These are phyloP conservation scores for Lanmaoa pseudosensibilis DNA, from an alignment of 768 basidiomycete species.

Conservation along the genomic window DNA sequence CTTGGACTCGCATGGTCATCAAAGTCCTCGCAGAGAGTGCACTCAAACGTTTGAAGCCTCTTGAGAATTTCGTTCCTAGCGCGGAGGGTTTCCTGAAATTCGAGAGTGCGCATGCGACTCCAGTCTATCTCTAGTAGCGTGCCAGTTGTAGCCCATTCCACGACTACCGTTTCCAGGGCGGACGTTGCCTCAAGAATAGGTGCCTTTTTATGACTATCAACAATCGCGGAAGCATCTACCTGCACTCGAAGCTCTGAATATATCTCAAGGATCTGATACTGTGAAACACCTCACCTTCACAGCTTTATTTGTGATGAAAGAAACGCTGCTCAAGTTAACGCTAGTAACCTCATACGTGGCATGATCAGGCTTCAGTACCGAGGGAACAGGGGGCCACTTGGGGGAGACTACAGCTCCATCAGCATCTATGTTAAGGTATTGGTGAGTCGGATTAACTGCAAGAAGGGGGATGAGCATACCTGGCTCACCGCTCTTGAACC, in stretches of 20 bases:
- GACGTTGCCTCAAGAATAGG: conserved; percentile 57
- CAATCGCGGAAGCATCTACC: conserved; percentile 70
- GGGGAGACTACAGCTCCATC: conserved; percentile 64
- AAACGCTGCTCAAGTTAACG: conserved; percentile 72
- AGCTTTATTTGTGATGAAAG: conserved; percentile 64
- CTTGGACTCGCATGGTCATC: conserved; percentile 63
- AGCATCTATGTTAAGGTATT: conserved; percentile 45
- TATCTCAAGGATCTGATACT: neutral
- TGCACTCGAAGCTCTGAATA: conserved; percentile 30
- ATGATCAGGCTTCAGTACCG: conserved; percentile 46
- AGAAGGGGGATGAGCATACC: conserved; percentile 39
- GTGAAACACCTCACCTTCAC: conserved; percentile 76
- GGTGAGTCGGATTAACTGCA: neutral
- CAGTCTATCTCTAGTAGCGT: conserved; percentile 79
- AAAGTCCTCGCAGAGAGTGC: conserved; percentile 66
- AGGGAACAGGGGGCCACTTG: conserved; percentile 67
- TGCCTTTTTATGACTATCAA: conserved; percentile 63
- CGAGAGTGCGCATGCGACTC: conserved; percentile 77
- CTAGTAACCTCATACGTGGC: conserved; percentile 64
- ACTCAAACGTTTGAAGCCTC: conserved; percentile 45
- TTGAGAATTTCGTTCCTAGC: conserved; percentile 51
- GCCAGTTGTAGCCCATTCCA: conserved; percentile 54
- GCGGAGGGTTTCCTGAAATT: conserved; percentile 84
- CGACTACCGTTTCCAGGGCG: conserved; percentile 48
- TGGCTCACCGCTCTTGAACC: conserved; percentile 52